phyloP scores from a whole-genome alignment of 164 flowering plant genomes.

The Nelumbo lutea region DNA sequence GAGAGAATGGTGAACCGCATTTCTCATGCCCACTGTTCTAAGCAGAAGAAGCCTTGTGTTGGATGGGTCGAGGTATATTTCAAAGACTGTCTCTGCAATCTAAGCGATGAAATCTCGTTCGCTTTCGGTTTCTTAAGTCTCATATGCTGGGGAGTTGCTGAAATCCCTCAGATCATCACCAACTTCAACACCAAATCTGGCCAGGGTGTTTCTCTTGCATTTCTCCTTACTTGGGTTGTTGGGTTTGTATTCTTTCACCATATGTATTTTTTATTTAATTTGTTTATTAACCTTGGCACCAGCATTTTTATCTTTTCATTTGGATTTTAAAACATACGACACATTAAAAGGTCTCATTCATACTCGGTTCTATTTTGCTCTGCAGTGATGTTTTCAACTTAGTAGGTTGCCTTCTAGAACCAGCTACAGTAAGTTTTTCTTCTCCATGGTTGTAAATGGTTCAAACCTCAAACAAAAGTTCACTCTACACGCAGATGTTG shows the following conservation, averaged over 20 bases:
- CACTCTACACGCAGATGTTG: not conserved
- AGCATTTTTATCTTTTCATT: too few relatives aligned
- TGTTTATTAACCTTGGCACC: too few relatives aligned
- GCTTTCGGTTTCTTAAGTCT: conserved; percentile 56
- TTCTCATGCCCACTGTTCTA: conserved; percentile 34
- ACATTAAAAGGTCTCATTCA: not conserved
- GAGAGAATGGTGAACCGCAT: conserved; percentile 9
- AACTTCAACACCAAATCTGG: conserved; percentile 75
- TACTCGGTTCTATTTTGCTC: not conserved
- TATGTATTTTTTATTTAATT: too few relatives aligned
- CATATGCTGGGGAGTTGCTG: conserved; percentile 82
- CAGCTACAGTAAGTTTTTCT: conserved; percentile 72
- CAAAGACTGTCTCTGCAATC: conserved; percentile 75
- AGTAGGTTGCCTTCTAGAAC: conserved; percentile 82
- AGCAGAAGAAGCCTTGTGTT: conserved; percentile 59
- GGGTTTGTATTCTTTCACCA: conserved; percentile 37
- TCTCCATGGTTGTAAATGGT: not conserved
- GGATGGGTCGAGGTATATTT: conserved; percentile 62
- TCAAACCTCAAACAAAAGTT: too few relatives aligned
- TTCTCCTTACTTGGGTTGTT: conserved; percentile 82
- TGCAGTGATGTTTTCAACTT: conserved; percentile 81
- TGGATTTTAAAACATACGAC: too few relatives aligned
- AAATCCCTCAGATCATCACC: conserved; percentile 90
- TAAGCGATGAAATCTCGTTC: conserved; percentile 59
- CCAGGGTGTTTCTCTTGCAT: conserved; percentile 81